Conservation (phyloP, 129 eudicot species). For the Chrysanthemum seticuspe region DNA sequence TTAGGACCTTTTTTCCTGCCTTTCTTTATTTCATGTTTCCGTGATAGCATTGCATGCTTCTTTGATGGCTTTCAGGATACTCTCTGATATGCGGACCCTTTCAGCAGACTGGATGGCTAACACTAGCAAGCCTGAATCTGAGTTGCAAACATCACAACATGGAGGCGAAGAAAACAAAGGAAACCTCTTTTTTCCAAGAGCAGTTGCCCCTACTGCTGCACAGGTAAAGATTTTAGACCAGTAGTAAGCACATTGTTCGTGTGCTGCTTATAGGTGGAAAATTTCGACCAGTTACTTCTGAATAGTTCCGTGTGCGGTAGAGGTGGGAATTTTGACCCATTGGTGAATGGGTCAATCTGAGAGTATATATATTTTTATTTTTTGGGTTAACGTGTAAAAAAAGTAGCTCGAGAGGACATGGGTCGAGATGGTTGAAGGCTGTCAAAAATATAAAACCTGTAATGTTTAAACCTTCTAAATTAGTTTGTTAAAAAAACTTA, state of each 20-base stretch:
- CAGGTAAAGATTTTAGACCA: constrained; percentile 51
- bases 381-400: no score
- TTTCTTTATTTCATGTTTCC: constrained; percentile 3
- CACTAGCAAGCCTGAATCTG: constrained; percentile 81
- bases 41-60: constrained; percentile 10
- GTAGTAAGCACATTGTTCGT: background rate
- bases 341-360: no score
- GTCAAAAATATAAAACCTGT: no score
- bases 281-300: background rate
- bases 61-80: constrained; percentile 64
- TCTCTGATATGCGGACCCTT: constrained; percentile 98
- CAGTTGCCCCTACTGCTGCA: constrained; percentile 98
- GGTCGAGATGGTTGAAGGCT: no score
- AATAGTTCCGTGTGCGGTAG: no score
- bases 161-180: constrained; percentile 92
- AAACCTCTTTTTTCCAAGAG: constrained; percentile 85
- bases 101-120: constrained; percentile 99
- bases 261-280: background rate
- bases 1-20: background rate
- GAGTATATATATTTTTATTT: no score
- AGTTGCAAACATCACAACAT: constrained; percentile 65
- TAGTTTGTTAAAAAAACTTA: background rate
- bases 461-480: background rate
- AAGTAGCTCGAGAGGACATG: no score
- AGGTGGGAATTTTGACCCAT: no score